Conservation (phyloP, 2,329 filamentous ascomycete species). For the Nemania abortiva region DNA sequence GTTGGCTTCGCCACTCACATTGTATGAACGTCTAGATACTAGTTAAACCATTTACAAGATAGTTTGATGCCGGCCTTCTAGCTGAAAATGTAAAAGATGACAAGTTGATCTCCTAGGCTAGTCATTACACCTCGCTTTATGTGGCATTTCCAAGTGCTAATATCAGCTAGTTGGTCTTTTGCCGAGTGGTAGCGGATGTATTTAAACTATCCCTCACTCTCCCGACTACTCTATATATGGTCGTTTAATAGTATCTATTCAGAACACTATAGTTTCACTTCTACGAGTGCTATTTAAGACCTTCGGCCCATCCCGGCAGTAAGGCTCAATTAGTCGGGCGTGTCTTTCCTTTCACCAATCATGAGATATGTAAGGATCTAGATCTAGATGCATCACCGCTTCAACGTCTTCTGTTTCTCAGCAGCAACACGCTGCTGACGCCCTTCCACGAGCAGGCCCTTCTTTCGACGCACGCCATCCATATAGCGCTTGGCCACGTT, state of each 20-base stretch:
- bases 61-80: background rate
- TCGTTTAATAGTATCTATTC: background rate
- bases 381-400: constrained; percentile 59
- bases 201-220: background rate
- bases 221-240: background rate
- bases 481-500: constrained; percentile 98
- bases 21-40: background rate
- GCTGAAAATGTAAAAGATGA: background rate
- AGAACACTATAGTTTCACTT: background rate
- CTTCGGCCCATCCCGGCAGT: too few relatives aligned
- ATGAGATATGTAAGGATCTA: background rate
- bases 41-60: background rate
- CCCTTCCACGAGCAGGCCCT: constrained; percentile 87
- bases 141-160: background rate
- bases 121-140: background rate
- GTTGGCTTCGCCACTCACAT: background rate
- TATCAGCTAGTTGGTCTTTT: background rate
- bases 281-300: too few relatives aligned
- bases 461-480: constrained; percentile 86
- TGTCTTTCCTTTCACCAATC: background rate
- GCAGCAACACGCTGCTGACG: constrained; percentile 83
- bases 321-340: background rate
- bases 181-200: background rate
- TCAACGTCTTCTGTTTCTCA: constrained; percentile 86
- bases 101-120: background rate